Conservation (phyloP, 306 rosid species). For the Sicyos baderoa region DNA sequence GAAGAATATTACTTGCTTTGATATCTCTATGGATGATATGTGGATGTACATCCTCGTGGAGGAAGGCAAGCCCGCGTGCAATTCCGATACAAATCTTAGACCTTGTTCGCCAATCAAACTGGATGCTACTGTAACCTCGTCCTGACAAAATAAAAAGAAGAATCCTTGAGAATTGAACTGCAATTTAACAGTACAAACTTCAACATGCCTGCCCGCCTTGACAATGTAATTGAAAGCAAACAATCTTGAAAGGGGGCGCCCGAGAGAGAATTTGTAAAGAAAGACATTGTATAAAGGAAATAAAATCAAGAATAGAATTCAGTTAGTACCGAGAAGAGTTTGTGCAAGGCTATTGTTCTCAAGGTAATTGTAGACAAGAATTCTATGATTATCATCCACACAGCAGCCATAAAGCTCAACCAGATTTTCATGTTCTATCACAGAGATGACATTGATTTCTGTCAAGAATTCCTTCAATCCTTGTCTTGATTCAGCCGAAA, state of each 20-base stretch:
- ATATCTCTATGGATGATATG: no score
- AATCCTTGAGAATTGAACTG: constrained; percentile 14
- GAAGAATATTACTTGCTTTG: constrained; percentile 59
- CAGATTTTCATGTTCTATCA: constrained; percentile 77
- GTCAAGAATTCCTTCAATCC: constrained; percentile 90
- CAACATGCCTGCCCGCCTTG: background rate
- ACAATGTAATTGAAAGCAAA: background rate
- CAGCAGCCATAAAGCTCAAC: constrained; percentile 89
- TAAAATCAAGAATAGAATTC: constrained; percentile 8
- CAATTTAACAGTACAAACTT: constrained; percentile 5
- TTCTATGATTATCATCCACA: constrained; percentile 62
- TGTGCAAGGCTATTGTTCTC: constrained; percentile 84
- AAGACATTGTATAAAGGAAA: background rate
- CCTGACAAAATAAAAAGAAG: constrained; percentile 42
- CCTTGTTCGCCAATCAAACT: constrained; percentile 62
- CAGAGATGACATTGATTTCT: constrained; percentile 78
- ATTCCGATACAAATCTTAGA: constrained; percentile 50
- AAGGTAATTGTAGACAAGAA: constrained; percentile 86
- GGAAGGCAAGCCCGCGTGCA: constrained; percentile 81
- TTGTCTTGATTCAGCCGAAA: constrained; percentile 80
- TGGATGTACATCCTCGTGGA: constrained; percentile 66
- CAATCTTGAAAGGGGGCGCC: background rate
- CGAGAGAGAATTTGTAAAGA: background rate
- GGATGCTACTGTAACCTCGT: constrained; percentile 35
- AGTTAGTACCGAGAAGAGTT: constrained; percentile 64